A percentile compares a stretch with the other conserved stretches of the same genome.
phyloP scores from a whole-genome alignment of 306 rosid species.

The Cucurbita ficifolia region DNA sequence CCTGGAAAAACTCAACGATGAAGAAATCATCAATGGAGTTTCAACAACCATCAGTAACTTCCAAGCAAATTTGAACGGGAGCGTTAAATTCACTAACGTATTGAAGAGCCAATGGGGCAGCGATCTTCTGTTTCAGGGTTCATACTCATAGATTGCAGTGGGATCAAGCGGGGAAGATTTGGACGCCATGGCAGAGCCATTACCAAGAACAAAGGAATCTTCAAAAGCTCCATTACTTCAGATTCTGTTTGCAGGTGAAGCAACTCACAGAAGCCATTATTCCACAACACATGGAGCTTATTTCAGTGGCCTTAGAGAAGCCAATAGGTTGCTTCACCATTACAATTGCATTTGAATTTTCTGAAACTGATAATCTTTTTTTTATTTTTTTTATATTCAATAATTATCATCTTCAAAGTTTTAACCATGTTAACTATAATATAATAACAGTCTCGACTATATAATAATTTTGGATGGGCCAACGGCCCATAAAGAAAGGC shows the following conservation, averaged over 20 bases:
- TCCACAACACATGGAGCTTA: constrained; percentile 99
- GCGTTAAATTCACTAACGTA: constrained; percentile 35
- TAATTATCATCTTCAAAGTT: too few relatives aligned
- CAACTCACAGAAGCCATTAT: constrained; percentile 94
- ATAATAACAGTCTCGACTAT: too few relatives aligned
- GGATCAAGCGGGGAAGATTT: constrained; percentile 88
- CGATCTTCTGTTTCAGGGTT: constrained; percentile 81
- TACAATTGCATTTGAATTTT: constrained; percentile 53
- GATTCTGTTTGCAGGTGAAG: constrained; percentile 93
- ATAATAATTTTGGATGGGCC: too few relatives aligned
- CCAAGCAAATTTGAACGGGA: constrained; percentile 16
- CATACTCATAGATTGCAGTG: constrained; percentile 69
- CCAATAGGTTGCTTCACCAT: constrained; percentile 82
- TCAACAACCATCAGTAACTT: constrained; percentile 45
- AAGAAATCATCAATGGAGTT: constrained; percentile 60
- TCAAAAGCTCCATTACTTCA: constrained; percentile 44
- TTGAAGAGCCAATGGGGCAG: constrained; percentile 69
- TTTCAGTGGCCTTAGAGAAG: constrained; percentile 95
- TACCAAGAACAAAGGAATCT: constrained; percentile 36
- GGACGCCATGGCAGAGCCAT: constrained; percentile 78
- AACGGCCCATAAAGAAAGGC: too few relatives aligned
- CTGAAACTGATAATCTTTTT: constrained; percentile 10
- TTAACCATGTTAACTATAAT: too few relatives aligned
- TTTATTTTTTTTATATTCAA: not conserved
- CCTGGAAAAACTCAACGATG: constrained; percentile 57